Base-by-base conservation (phyloP, 2,329 filamentous ascomycete genomes). In the Clonostachys solani region DNA sequence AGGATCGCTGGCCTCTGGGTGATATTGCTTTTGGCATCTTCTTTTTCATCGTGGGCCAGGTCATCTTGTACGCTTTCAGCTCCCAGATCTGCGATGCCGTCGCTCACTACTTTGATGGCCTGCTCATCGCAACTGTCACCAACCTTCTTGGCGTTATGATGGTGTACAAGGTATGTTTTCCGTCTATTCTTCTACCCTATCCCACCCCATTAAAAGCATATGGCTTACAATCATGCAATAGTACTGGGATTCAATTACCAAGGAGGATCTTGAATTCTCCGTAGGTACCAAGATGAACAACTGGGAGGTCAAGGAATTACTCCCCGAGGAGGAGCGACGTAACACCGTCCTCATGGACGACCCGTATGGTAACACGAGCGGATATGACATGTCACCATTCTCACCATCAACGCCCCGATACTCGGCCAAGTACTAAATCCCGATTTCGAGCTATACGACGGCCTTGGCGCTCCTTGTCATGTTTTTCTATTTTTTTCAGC, bases 241-340 rank as follows among this genome's bases (percentile, higher is more conserved):
- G 91, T 99, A 95, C 75, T 99, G 94, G 94, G 94, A 99, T 64
- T 96, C 92, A 15, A 99, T 99, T 67, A 99, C 94, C 18, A 91
- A 89, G 62, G 94, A 99, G 71, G 94, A 99, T 66, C 85, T 99
- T 55, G 94, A 99, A 65, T 99, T 99, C 69, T 96, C 91, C 4
- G 94, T 99, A 44, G 92, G 92, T 54, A 90, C 90, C 49, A 89
- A 92, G 66, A 87, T 89, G 70, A 95, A 96, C 72, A 96, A 94
- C 66, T 99, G 94, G 94, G 94, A 99, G 64, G 87, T 97, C 63
- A 97, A 97, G 73, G 92, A 97, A 52, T 77, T 89, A 12, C 76
- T 94, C 16, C 81, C 86, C 41, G 89, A 94, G 54, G 89, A 94
- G 48, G 88, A 92, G 49, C 84, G 87, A 50, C 81, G 87, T 49